Conservation (phyloP, 805 yeast genomes). For the Starmera amethionina region DNA sequence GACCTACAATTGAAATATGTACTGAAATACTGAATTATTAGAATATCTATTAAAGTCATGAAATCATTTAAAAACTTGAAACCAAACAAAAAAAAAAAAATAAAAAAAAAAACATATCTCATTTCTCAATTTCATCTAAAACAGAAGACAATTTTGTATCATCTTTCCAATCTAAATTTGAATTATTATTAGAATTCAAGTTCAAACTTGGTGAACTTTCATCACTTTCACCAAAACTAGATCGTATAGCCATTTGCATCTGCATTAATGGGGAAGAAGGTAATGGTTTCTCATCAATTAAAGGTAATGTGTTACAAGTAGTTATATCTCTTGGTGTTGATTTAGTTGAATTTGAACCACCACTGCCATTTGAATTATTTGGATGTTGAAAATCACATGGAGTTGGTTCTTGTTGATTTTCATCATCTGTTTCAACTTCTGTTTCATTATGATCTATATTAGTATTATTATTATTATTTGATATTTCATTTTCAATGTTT, state of each 20-base stretch:
- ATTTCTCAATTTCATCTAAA: too few species aligned
- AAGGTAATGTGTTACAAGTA: conserved; percentile 21
- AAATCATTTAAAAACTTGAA: too few species aligned
- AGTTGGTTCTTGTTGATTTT: conserved; percentile 11
- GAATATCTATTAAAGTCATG: too few species aligned
- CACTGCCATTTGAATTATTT: conserved; percentile 8
- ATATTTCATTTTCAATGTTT: too few species aligned
- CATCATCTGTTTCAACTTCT: neutral
- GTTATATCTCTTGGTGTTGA: conserved; percentile 19
- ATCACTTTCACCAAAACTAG: neutral
- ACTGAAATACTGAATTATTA: too few species aligned
- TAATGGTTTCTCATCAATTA: conserved; percentile 16
- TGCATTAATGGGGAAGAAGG: conserved; percentile 1
- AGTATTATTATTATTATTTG: neutral
- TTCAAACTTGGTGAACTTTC: neutral
- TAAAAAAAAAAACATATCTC: too few species aligned
- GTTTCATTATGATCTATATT: neutral
- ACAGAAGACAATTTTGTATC: too few species aligned
- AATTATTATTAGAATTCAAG: too few species aligned
- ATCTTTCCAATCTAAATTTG: too few species aligned
- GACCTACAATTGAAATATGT: too few species aligned
- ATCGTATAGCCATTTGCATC: neutral
- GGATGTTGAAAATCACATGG: conserved; percentile 4
- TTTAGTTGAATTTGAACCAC: conserved; percentile 7
- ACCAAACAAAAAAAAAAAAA: too few species aligned